Base-by-base conservation (phyloP, 768 basidiomycete species). In the Mrakia frigida region DNA sequence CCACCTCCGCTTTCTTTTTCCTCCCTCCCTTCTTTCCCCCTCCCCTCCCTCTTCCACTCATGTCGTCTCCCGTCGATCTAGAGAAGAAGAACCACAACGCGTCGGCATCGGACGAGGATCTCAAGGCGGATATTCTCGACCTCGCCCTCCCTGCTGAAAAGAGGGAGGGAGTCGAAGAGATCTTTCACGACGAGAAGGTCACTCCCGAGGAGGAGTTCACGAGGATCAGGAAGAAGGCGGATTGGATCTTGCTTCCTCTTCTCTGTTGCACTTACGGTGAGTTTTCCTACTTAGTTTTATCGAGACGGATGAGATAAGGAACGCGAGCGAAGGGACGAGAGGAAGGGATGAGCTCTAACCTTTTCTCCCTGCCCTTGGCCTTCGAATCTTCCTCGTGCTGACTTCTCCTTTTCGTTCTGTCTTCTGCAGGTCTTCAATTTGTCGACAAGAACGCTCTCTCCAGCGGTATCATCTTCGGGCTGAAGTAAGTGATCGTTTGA, bases 371-470 rank as follows among this genome's bases (percentile, higher is more conserved):
- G 16, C 46, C 18, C 46, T 25, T n/a, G 2, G n/a, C 56, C 6
- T 56, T 56, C 7, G 6, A 7, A 6, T 28, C 13, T 56, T 56
- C 9, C 16, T 18, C 56, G n/a, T 6, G 7, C 56, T 56, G 11
- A 5, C 63, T 63, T 33, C 63, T 31, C 63, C 25, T 65, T 18
- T 16, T 31, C 6, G 5, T 28, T 31, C 14, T 61, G n/a, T 14
- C 6, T 5, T 11, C 5, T 61, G n/a, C 16, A 33, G 63, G 63
- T 35, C 63, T 65, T 16, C 63, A 65, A 18, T 65, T 18, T 16
- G 63, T 65, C 33, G 79, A 79, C n/a, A 79, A 79, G 71, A 67
- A 68, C 70, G 77, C 79, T 14, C 39, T 79, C 21, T 76, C 78
- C 0, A 69, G 63, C 10, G 75, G 75, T 28, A 73, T 77, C 31